Base-by-base conservation (phyloP, 2,329 filamentous ascomycete genomes). In the Tolypocladium endophyticum region DNA sequence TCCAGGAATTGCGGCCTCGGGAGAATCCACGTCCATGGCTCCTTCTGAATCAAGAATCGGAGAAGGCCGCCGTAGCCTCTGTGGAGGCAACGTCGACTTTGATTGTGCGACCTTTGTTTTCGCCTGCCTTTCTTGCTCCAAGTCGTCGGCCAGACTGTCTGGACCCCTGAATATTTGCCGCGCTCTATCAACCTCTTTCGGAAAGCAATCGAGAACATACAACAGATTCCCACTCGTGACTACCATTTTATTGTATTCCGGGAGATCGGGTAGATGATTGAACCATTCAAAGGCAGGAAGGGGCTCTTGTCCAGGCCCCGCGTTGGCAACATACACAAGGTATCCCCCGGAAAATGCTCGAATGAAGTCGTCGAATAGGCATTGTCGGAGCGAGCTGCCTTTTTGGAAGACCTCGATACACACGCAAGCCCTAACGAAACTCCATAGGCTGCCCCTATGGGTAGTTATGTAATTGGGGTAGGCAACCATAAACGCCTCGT, bases 281-380 rank as follows among this genome's bases (percentile, higher is more conserved):
- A 68, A 79, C 74, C 77, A 83, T 33, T 78, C 67, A 4, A 78
- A 66, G 1, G 74, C 75, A 3, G 73, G 68, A 11, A 77, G 69
- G 0, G 71, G 62, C 28, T 70, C 65, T 28, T 66, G 65, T 2
- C 62, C 62, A 3, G 62, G 61, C 7, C 68, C 65, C 1, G 67
- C 59, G 3, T 65, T 64, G 2, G 65, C 59, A 30, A 77, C 71
- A 58, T 83, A 82, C 0, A 65, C 62, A 8, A 74, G 62, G 62
- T 76, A 84, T 0, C 75, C 72, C 1, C 66, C 67, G 1, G 74
- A 70, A 57, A 78, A 82, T 2, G 69, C 66, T 9, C 76, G 70
- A 36, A 84, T 75, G 58, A 83, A 81, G 59, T 84, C 81, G 63
- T 84, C 82, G 61, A 77, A 83, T 0, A 81, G 65, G 58, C 71